Evolutionary conservation across 1,284 basidiomycete genomes (phyloP).

Genomic region (Sporisorium iseilematis-ciliati): DNA sequence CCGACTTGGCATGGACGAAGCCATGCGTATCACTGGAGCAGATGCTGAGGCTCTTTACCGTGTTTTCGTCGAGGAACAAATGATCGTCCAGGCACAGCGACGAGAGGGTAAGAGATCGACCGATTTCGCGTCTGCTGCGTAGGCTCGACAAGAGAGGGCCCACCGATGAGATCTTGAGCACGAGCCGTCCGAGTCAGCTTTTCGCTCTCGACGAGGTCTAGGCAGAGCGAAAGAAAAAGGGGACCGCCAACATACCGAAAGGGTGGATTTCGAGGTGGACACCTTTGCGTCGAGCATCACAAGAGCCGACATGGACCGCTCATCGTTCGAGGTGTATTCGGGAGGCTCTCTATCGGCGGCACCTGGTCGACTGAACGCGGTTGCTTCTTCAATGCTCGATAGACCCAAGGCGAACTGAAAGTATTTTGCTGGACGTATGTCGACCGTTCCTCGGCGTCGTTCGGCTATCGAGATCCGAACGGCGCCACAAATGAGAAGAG

Average conservation of each 20-base stretch:
- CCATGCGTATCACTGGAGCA: slow-evolving; percentile 36
- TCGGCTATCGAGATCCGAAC: slow-evolving; percentile 12
- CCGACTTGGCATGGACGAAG: slow-evolving; percentile 37
- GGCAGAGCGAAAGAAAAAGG: not conserved
- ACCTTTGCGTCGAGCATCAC: slow-evolving; percentile 35
- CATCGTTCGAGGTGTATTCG: not conserved
- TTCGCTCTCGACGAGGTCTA: too few relatives aligned
- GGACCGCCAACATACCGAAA: slow-evolving; percentile 27
- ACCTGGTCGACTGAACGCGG: slow-evolving; percentile 7
- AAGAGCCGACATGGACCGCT: slow-evolving; percentile 10
- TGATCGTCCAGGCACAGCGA: slow-evolving; percentile 31
- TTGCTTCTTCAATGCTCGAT: slow-evolving; percentile 26
- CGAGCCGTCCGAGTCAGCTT: not conserved
- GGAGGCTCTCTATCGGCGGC: not conserved
- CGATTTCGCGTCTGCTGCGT: slow-evolving; percentile 20
- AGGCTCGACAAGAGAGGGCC: slow-evolving; percentile 38
- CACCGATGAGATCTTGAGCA: slow-evolving; percentile 20
- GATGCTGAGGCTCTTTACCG: slow-evolving; percentile 43
- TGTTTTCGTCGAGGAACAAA: slow-evolving; percentile 46
- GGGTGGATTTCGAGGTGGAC: slow-evolving; percentile 24
- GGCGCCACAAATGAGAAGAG: too few relatives aligned
- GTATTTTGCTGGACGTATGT: slow-evolving; percentile 20
- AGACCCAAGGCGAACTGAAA: slow-evolving; percentile 36
- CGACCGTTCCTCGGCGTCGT: slow-evolving; percentile 10
- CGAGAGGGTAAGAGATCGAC: slow-evolving; percentile 19